A percentile compares a stretch with the other conserved stretches of the same genome.
Conservation (phyloP, 805 yeast genomes). For the Cyberlindnera saturnus region DNA sequence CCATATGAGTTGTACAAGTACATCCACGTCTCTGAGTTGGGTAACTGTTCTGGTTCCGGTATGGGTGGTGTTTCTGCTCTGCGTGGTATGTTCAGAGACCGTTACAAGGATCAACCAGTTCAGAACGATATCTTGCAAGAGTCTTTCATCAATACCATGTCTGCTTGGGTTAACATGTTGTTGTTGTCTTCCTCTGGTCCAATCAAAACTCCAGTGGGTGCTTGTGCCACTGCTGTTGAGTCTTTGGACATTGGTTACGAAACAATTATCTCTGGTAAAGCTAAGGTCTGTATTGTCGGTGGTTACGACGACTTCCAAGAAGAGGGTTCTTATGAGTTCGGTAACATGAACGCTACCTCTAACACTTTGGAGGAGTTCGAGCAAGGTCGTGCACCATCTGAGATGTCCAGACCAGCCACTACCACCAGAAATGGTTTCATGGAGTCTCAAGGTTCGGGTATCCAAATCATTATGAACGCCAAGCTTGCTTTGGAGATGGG, state of each 20-base stretch:
- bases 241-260: conserved; percentile 95
- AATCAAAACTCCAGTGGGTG: conserved; percentile 98
- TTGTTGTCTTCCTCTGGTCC: conserved; percentile 97
- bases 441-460: conserved; percentile 99
- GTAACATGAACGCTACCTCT: conserved; percentile 97
- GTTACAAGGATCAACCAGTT: conserved; percentile 88
- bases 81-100: conserved; percentile 96
- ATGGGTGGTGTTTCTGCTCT: conserved; percentile 99
- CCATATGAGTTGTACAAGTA: conserved; percentile 98
- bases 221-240: conserved; percentile 98
- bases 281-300: conserved; percentile 95
- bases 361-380: conserved; percentile 82
- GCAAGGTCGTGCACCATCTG: conserved; percentile 95
- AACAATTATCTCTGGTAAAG: conserved; percentile 88
- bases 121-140: conserved; percentile 97
- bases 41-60: conserved; percentile 99
- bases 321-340: conserved; percentile 97
- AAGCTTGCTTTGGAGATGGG: conserved; percentile 95
- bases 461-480: conserved; percentile 93
- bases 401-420: conserved; percentile 98
- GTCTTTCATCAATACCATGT: conserved; percentile 97
- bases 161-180: conserved; percentile 99
- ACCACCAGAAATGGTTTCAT: conserved; percentile 95
- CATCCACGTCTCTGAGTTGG: conserved; percentile 97
- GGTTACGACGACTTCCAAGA: conserved; percentile 99